A percentile compares a stretch with the other conserved stretches of the same genome.
phyloP scores from a whole-genome alignment of 1,284 basidiomycete genomes.

The Golubevia sp. region DNA sequence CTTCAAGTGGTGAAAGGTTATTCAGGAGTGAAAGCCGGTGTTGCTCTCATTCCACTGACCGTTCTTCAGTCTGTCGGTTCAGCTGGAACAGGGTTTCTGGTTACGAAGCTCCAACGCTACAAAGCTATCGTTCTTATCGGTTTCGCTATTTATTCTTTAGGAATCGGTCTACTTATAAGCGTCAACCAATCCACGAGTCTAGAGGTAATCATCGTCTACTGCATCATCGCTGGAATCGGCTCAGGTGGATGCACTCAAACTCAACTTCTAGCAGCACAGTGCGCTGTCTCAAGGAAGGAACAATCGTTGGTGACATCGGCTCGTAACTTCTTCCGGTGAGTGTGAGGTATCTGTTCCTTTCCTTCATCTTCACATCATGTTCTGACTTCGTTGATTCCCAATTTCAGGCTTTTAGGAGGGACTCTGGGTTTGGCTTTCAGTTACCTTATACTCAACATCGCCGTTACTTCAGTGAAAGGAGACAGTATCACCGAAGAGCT shows the following conservation, averaged over 20 bases:
- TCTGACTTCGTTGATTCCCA: no score
- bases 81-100: neutral
- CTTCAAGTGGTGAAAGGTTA: constrained; percentile 41
- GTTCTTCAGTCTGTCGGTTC: constrained; percentile 61
- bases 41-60: constrained; percentile 34
- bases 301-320: constrained; percentile 75
- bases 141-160: neutral
- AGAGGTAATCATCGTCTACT: neutral
- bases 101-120: neutral
- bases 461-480: constrained; percentile 40
- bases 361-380: no score
- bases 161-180: neutral
- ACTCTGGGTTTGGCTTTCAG: constrained; percentile 70
- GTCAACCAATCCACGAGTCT: neutral
- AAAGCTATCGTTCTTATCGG: neutral
- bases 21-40: constrained; percentile 28
- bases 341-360: no score
- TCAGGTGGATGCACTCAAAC: neutral
- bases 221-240: neutral
- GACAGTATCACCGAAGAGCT: constrained; percentile 63
- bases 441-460: constrained; percentile 63
- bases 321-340: constrained; percentile 72
- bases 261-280: constrained; percentile 70
- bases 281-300: constrained; percentile 70
- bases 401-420: constrained; percentile 72